A percentile compares a stretch with the other conserved stretches of the same genome.
phyloP scores from a whole-genome alignment of 225 moss, liverwort and hornwort genomes.

The Marchantia polymorpha region DNA sequence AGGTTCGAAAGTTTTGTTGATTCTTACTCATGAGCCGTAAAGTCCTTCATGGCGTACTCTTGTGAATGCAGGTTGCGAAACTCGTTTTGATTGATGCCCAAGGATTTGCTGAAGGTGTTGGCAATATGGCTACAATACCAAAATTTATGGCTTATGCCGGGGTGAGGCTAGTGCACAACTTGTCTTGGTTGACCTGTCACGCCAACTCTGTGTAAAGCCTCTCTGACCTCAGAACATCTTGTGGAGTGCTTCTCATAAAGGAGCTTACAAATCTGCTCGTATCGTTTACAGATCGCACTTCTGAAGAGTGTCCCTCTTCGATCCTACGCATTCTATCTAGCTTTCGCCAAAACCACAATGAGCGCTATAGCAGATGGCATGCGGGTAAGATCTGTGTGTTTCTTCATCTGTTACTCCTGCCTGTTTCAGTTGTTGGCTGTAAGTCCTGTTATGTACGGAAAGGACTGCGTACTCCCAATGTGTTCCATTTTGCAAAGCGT shows the following conservation, averaged over 20 bases:
- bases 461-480: too few relatives aligned
- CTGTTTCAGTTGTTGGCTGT: background rate
- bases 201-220: too few relatives aligned
- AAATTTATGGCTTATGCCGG: conserved; percentile 83
- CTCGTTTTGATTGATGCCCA: conserved; percentile 87
- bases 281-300: conserved; percentile 64
- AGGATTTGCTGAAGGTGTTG: conserved; percentile 85
- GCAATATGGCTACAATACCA: conserved; percentile 74
- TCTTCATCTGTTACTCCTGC: background rate
- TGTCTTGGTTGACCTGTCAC: too few relatives aligned
- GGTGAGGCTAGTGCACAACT: conserved; percentile 35
- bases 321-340: conserved; percentile 70
- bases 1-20: too few relatives aligned
- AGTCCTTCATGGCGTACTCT: background rate
- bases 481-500: background rate
- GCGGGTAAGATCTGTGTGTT: conserved; percentile 48
- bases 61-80: conserved; percentile 62
- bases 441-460: too few relatives aligned
- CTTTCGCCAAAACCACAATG: conserved; percentile 56
- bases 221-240: too few relatives aligned
- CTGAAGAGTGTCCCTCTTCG: conserved; percentile 85
- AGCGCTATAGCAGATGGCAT: conserved; percentile 62
- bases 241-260: too few relatives aligned
- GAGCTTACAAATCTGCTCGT: background rate
- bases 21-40: background rate